Conservation (phyloP, 1,139 yeast genomes). For the Candida sojae region DNA sequence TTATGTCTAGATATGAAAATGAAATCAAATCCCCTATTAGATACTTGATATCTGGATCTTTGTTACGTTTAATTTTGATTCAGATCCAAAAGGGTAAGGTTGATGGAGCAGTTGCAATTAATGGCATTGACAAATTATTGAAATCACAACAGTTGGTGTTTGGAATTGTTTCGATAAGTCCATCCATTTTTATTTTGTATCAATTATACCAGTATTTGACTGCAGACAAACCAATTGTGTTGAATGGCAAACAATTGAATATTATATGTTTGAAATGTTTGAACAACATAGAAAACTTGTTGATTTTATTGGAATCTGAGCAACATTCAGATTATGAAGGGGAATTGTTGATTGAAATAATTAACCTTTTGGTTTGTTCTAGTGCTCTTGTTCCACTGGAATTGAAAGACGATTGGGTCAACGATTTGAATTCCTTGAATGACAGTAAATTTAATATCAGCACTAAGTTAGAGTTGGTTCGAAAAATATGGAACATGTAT, state of each 20-base stretch:
- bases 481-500: slow-evolving; percentile 59
- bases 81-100: slow-evolving; percentile 95
- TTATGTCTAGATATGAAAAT: slow-evolving; percentile 77
- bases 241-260: slow-evolving; percentile 43
- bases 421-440: slow-evolving; percentile 57
- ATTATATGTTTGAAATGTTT: slow-evolving; percentile 51
- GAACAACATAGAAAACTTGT: slow-evolving; percentile 58
- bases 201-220: slow-evolving; percentile 30
- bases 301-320: slow-evolving; percentile 25
- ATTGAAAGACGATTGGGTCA: slow-evolving; percentile 50
- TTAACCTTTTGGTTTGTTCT: slow-evolving; percentile 54
- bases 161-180: slow-evolving; percentile 87
- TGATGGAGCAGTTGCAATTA: slow-evolving; percentile 87
- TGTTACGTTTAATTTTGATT: slow-evolving; percentile 75
- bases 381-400: slow-evolving; percentile 46
- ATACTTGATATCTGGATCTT: slow-evolving; percentile 64
- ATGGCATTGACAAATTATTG: slow-evolving; percentile 85
- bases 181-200: slow-evolving; percentile 65
- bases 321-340: slow-evolving; percentile 48
- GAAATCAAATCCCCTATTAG: slow-evolving; percentile 73
- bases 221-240: slow-evolving; percentile 37
- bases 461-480: slow-evolving; percentile 45
- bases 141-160: slow-evolving; percentile 91
- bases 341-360: slow-evolving; percentile 56
- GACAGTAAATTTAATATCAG: slow-evolving; percentile 26